Base-by-base conservation (phyloP, 805 yeast species). In the Yamadazyma scolyti region DNA sequence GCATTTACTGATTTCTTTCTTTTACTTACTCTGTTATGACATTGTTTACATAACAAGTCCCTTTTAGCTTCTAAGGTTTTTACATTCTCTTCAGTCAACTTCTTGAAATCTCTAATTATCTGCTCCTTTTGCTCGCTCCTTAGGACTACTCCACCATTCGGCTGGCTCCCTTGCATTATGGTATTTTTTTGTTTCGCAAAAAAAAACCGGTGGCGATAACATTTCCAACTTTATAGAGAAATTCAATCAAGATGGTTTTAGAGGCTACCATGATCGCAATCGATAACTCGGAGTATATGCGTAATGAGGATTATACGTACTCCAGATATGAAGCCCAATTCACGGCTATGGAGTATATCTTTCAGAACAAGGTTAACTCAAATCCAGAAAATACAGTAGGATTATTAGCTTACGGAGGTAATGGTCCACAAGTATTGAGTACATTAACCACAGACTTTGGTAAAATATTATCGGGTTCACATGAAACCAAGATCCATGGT, bases 351-450 rank as follows among this genome's bases (percentile, higher is more conserved):
- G 93, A 87, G 46, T 68, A 79, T 46, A 77, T 93, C 26, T 94
- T 93, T 66, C 82, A 82, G 42, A 77, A 84, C 42, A 90, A 93
- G 61, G 77, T 86, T 40, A 80, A 82, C 52, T 68, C 88, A 30
- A 93, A 94, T 56, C 97, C 97, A 5, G 97, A 93, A 58, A 86
- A 77, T 59, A 82, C 96, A 1, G 96, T 90, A 20, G 98, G 97
- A 1, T 65, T 93, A 33, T 72, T 93, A 65, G 78, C 96, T 11
- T 78, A 82, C 65, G 94, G 93, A 4, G 97, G 97, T 16, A 54
- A 49, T 29, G 82, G 86, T 5, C 93, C 96, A 1, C 77, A 77
- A 44, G 96, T 93, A n/a, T 69, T 88, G 41, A 82, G 88, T 15
- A 89, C 96, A 5, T 72, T 89, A 44, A 88, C 97, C 0, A 69